Evolutionary conservation across 2,329 filamentous ascomycete genomes (phyloP).

Genomic region (Colletotrichum brevisporum): DNA sequence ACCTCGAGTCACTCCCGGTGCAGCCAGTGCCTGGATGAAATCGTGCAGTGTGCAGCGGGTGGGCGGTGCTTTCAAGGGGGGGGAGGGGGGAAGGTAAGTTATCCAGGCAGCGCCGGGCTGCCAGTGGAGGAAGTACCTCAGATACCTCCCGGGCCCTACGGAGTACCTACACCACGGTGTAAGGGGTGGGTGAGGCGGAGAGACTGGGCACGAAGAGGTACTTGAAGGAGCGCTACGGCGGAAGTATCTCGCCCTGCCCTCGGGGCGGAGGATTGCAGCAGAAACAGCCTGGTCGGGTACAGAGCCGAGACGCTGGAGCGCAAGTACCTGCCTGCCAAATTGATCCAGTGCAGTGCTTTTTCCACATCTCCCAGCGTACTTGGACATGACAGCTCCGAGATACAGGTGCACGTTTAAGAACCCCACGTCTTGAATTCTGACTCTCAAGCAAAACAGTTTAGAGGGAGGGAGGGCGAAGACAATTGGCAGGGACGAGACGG

Average conservation of each 20-base stretch:
- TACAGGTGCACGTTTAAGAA: not conserved
- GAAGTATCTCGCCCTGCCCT: constrained; percentile 35
- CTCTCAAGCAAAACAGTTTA: not conserved
- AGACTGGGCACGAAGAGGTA: constrained; percentile 23
- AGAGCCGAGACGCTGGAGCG: constrained; percentile 3
- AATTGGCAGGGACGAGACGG: constrained; percentile 8
- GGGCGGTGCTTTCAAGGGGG: constrained; percentile 17
- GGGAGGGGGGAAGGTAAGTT: constrained; percentile 23
- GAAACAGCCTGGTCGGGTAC: constrained; percentile 30
- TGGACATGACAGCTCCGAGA: not conserved
- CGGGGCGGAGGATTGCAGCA: constrained; percentile 18
- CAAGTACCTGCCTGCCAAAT: constrained; percentile 29
- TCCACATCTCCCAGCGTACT: not conserved
- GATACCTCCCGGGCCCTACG: constrained; percentile 5
- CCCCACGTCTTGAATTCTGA: no score
- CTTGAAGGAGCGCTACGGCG: constrained; percentile 1
- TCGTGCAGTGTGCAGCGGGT: constrained; percentile 18
- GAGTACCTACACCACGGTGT: constrained; percentile 8
- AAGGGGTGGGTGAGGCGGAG: constrained; percentile 26
- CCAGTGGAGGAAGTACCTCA: constrained; percentile 19
- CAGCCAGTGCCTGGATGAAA: not conserved
- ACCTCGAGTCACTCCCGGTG: constrained; percentile 18
- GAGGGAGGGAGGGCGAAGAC: constrained; percentile 3
- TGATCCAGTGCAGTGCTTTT: constrained; percentile 30
- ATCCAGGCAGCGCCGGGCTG: constrained; percentile 15